phyloP scores from a whole-genome alignment of 1,284 basidiomycete species.

The Phenoliferia sp. region DNA sequence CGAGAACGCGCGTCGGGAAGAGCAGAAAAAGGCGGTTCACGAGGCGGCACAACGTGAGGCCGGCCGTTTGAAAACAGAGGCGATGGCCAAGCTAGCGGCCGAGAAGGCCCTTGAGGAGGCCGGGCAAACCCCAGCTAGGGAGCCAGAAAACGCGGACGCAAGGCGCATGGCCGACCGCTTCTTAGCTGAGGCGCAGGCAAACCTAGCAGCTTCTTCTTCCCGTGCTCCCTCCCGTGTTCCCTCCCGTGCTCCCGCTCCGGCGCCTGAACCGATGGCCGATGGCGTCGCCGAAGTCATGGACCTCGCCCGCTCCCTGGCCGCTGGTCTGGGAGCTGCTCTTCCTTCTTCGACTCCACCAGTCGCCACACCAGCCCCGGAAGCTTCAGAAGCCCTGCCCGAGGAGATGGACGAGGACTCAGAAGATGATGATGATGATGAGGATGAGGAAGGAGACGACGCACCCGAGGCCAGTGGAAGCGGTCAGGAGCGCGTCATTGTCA shows the following conservation, averaged over 20 bases:
- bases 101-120: no score
- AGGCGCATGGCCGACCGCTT: slow-evolving; percentile 20
- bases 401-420: slow-evolving; percentile 7
- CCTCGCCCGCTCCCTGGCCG: slow-evolving; percentile 36
- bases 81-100: no score
- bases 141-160: slow-evolving; percentile 34
- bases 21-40: slow-evolving; percentile 35
- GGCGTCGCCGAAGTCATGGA: slow-evolving; percentile 35
- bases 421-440: slow-evolving; percentile 8
- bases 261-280: slow-evolving; percentile 13
- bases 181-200: slow-evolving; percentile 40
- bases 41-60: slow-evolving; percentile 41
- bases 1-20: slow-evolving; percentile 38
- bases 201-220: slow-evolving; percentile 32
- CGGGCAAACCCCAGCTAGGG: no score
- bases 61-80: no score
- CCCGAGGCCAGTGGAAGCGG: slow-evolving; percentile 11
- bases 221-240: background rate
- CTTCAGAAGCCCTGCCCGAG: background rate
- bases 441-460: background rate
- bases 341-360: slow-evolving; percentile 27
- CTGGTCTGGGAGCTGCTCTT: slow-evolving; percentile 36
- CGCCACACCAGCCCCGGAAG: slow-evolving; percentile 24
- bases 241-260: background rate
- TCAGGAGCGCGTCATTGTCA: slow-evolving; percentile 67